phyloP scores from a whole-genome alignment of 257 asterid species.

The Nicotiana sylvestris region DNA sequence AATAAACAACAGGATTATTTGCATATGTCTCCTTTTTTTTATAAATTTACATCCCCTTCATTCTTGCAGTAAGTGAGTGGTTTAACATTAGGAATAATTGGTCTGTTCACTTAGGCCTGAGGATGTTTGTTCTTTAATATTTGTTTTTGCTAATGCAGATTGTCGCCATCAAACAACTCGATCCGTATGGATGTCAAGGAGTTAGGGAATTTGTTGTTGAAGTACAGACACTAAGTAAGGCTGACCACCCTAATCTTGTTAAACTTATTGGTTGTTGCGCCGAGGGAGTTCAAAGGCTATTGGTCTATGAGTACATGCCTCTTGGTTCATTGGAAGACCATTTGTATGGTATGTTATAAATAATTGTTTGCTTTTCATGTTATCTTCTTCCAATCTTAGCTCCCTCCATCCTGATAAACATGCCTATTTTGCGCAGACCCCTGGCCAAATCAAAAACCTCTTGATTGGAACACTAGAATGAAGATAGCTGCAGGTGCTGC shows the following conservation, averaged over 20 bases:
- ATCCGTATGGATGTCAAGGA: slow-evolving; percentile 74
- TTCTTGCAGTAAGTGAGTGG: not conserved
- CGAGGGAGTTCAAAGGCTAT: slow-evolving; percentile 64
- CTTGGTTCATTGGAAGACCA: slow-evolving; percentile 83
- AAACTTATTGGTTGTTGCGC: slow-evolving; percentile 69
- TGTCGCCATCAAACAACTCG: slow-evolving; percentile 79
- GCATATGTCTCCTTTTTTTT: not conserved
- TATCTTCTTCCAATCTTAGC: not conserved
- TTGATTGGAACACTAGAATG: slow-evolving; percentile 80
- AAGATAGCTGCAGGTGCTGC: slow-evolving; percentile 88
- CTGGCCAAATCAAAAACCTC: slow-evolving; percentile 24
- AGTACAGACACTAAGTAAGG: slow-evolving; percentile 55
- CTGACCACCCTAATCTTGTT: slow-evolving; percentile 71
- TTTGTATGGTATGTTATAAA: slow-evolving; percentile 42
- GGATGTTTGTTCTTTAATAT: not conserved
- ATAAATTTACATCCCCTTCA: not conserved
- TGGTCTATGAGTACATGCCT: slow-evolving; percentile 82
- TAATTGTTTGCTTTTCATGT: not conserved
- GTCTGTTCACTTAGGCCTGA: not conserved
- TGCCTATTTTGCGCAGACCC: slow-evolving; percentile 21
- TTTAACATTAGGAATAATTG: not conserved
- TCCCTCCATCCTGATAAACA: slow-evolving; percentile 1
- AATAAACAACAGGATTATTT: not conserved
- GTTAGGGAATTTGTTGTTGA: slow-evolving; percentile 65
- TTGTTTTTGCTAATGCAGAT: slow-evolving; percentile 30